These are phyloP conservation scores for Pseudoneurospora amorphoporcata DNA, from an alignment of 495 filamentous ascomycete genomes.

Conservation along the genomic window DNA sequence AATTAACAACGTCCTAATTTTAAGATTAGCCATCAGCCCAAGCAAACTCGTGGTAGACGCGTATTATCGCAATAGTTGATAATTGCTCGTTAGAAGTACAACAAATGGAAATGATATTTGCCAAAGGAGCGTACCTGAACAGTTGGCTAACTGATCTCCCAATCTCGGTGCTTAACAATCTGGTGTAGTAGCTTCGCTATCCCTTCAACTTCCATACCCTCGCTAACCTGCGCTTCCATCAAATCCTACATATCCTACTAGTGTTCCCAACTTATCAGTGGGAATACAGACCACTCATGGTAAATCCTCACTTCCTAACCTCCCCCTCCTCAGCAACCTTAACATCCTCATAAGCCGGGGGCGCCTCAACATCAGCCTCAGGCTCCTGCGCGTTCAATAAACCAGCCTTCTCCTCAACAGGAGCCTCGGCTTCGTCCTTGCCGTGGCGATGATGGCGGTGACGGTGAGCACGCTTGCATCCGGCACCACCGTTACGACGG, in stretches of 20 bases:
- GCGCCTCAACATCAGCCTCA: conserved; percentile 5
- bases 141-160: not conserved
- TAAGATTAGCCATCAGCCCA: not conserved
- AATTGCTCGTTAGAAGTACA: not conserved
- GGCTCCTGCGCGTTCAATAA: conserved; percentile 30
- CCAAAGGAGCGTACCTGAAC: not conserved
- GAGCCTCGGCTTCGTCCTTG: conserved; percentile 17
- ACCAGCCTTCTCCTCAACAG: conserved; percentile 33
- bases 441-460: conserved; percentile 22
- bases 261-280: not conserved
- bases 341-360: conserved; percentile 29
- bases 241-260: not conserved
- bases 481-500: conserved; percentile 2
- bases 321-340: not conserved
- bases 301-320: not conserved
- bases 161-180: not conserved
- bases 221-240: not conserved
- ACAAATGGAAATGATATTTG: not conserved
- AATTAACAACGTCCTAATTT: not conserved
- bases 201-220: not conserved
- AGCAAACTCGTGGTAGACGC: not conserved
- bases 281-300: not conserved
- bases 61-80: not conserved
- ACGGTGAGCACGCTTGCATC: not conserved
- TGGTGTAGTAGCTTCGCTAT: not conserved